Percentiles rank a stretch among this genome's conserved stretches.
These are phyloP conservation scores for Heliamphora pulchella DNA, from an alignment of 179 eudicot species.

Conservation along the genomic window DNA sequence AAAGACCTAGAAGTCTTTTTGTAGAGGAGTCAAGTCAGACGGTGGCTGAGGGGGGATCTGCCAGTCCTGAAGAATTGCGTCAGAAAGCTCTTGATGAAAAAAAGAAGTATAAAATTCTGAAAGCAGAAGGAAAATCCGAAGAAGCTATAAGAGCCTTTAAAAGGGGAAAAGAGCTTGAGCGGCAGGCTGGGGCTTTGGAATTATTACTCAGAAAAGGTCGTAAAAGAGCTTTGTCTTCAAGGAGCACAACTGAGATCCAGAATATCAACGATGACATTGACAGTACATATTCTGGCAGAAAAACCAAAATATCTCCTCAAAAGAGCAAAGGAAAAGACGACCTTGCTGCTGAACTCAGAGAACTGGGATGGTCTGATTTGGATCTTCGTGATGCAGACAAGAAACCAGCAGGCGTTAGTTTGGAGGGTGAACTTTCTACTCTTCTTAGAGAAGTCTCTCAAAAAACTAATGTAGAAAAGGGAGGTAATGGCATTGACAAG, in stretches of 20 bases:
- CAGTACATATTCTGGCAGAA: conserved; percentile 20
- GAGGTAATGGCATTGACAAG: conserved; percentile 43
- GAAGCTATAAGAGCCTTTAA: conserved; percentile 89
- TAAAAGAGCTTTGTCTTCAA: conserved; percentile 51
- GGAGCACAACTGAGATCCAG: conserved; percentile 31
- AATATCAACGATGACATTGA: conserved; percentile 31
- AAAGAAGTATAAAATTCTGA: conserved; percentile 56
- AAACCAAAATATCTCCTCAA: conserved; percentile 25
- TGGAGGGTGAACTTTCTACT: conserved; percentile 76
- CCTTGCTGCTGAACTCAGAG: conserved; percentile 64
- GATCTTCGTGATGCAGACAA: conserved; percentile 61
- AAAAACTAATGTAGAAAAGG: conserved; percentile 30
- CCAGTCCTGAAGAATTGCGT: conserved; percentile 77
- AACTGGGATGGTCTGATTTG: conserved; percentile 87
- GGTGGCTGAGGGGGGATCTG: conserved; percentile 29
- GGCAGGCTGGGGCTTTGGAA: conserved; percentile 82
- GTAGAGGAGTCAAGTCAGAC: conserved; percentile 19
- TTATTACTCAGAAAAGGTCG: conserved; percentile 63
- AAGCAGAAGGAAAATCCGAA: conserved; percentile 76
- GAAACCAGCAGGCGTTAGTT: conserved; percentile 52
- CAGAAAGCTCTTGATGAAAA: conserved; percentile 79
- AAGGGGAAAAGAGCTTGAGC: conserved; percentile 83
- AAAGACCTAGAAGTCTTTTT: conserved; percentile 27
- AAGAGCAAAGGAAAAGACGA: conserved; percentile 66
- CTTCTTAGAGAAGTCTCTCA: conserved; percentile 52